These are phyloP conservation scores for Aechmea fasciata DNA, from an alignment of 176 grass and related monocot genomes.

Conservation along the genomic window DNA sequence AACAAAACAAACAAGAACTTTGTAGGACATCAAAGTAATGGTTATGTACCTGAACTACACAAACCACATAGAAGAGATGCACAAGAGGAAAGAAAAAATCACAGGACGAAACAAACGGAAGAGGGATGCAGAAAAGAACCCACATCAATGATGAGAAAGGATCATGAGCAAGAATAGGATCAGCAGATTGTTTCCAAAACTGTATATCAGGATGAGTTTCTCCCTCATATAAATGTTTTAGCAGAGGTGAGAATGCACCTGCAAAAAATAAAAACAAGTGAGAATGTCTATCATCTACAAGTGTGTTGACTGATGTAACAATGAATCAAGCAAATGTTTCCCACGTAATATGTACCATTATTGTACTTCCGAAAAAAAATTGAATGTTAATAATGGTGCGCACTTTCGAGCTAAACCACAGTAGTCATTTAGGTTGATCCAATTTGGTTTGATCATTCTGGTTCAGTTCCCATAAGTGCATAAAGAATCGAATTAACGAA, in stretches of 20 bases:
- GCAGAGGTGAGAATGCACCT: conserved; percentile 50
- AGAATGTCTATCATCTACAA: not conserved
- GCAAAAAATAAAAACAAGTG: conserved; percentile 22
- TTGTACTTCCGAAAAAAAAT: no score
- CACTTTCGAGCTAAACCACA: no score
- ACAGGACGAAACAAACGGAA: conserved; percentile 54
- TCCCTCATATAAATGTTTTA: conserved; percentile 46
- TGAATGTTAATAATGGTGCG: no score
- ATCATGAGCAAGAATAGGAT: conserved; percentile 86
- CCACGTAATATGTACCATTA: no score
- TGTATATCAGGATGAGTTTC: conserved; percentile 72
- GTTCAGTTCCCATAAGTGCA: no score
- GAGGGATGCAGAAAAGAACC: conserved; percentile 72
- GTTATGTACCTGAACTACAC: conserved; percentile 68
- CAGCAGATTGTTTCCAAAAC: conserved; percentile 77
- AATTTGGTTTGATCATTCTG: no score
- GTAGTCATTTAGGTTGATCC: no score
- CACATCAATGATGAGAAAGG: conserved; percentile 89
- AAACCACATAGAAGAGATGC: conserved; percentile 85
- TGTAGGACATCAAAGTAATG: not conserved
- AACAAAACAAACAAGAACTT: not conserved
- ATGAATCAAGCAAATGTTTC: no score
- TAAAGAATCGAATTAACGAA: no score
- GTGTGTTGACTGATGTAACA: not conserved
- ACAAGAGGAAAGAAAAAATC: conserved; percentile 68